Conservation (phyloP, 306 rosid genomes). For the Cicer arietinum region DNA sequence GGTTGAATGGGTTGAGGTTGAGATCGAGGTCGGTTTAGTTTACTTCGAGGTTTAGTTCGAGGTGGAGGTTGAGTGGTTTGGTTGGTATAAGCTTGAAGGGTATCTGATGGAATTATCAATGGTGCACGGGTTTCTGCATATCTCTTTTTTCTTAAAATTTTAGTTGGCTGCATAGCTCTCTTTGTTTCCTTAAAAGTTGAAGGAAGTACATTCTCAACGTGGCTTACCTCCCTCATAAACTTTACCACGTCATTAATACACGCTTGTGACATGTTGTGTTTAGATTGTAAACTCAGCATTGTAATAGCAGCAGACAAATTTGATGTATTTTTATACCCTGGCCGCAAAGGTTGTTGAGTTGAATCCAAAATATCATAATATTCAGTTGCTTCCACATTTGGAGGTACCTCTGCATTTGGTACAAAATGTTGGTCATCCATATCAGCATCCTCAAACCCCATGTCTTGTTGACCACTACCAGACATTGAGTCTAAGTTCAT, state of each 20-base stretch:
- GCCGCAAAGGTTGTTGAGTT: not conserved
- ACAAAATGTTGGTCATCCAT: not conserved
- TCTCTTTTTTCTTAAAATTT: not conserved
- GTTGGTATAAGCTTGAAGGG: not conserved
- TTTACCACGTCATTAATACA: conserved; percentile 9
- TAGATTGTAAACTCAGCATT: conserved; percentile 23
- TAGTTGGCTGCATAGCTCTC: not conserved
- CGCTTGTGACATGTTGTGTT: conserved; percentile 25
- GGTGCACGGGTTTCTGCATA: not conserved
- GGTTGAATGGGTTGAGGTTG: not conserved
- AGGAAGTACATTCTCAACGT: not conserved
- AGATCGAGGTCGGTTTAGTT: not conserved
- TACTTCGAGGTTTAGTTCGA: conserved; percentile 11
- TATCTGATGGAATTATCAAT: not conserved
- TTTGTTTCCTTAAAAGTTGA: not conserved
- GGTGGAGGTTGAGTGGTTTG: not conserved
- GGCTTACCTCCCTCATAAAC: not conserved
- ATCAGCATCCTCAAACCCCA: not conserved
- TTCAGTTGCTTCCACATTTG: not conserved
- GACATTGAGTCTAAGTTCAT: not conserved
- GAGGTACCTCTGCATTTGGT: not conserved
- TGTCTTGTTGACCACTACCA: not conserved
- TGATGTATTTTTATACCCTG: not conserved
- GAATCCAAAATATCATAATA: not conserved
- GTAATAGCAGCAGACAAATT: not conserved